Base-by-base conservation (phyloP, 1,139 yeast genomes). In the Taphrina communis region DNA sequence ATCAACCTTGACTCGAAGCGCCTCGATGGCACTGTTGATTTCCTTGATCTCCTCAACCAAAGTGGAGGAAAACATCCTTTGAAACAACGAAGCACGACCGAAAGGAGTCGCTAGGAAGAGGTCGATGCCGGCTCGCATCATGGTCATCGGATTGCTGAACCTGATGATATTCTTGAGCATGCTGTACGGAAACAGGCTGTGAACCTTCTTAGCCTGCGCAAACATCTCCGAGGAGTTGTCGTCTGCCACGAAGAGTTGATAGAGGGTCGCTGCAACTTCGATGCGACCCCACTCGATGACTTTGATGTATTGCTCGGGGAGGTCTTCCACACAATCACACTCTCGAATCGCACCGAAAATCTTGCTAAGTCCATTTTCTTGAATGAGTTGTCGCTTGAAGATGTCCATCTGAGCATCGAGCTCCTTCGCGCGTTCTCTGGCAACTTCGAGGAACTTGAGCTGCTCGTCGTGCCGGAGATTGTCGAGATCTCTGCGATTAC, bases 111-210 rank as follows among this genome's bases (percentile, higher is more conserved):
- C 89, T 78, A 93, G 84, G 72, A 93, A 85, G 70, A 93, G 77
- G 75, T 91, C 97, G 42, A 92, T 83, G 74, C 92, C 80, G 36
- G 89, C 86, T 70, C 92, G 88, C 79, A 90, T 85, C 51, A 93
- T 86, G 65, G 89, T 85, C 78, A 91, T 86, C 2, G 98, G 98
- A 75, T 93, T 93, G 0, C 97, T 90, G 72, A 88, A 87, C 74
- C 86, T 83, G 73, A 93, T 78, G 42, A 93, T 88, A 19, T 90
- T 90, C 65, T 88, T 87, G 77, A 92, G 84, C 60, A 92, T 76
- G 0, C 84, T 80, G 76, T 92, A 92, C 0, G 97, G 98, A 79
- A 92, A 85, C 71, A 90, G 76, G 44, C 82, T 79, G 77, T 93
- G 97, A 63, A 93, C 80, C 71, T 87, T 84, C 71, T 84, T 84